Conservation (phyloP, 2,329 filamentous ascomycete genomes). For the Aspergillus pseudoglaucus region DNA sequence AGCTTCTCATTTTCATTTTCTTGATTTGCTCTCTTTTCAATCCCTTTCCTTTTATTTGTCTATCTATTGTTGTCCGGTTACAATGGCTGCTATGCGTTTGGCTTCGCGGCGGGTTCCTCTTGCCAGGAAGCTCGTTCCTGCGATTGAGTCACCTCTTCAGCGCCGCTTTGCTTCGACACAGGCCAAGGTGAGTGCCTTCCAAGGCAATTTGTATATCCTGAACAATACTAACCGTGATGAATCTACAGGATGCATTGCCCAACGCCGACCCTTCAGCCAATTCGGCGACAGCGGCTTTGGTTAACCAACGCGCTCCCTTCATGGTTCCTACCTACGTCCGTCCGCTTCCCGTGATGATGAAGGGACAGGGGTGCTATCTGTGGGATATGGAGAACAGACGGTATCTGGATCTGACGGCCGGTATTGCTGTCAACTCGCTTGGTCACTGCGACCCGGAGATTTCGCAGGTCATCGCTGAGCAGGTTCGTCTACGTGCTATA, state of each 20-base stretch:
- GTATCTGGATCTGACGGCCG: conserved; percentile 91
- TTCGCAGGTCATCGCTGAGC: conserved; percentile 65
- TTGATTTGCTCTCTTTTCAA: background rate
- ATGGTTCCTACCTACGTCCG: conserved; percentile 96
- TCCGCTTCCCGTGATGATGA: conserved; percentile 81
- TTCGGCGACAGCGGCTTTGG: conserved; percentile 67
- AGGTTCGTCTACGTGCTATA: conserved; percentile 45
- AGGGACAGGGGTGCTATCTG: conserved; percentile 77
- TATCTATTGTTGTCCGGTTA: background rate
- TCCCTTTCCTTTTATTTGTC: background rate
- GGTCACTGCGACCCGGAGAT: conserved; percentile 85
- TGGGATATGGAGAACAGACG: conserved; percentile 84
- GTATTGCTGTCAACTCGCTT: conserved; percentile 89
- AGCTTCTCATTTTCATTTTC: background rate
- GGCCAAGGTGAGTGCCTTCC: conserved; percentile 13
- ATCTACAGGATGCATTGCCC: conserved; percentile 48
- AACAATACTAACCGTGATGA: conserved; percentile 1
- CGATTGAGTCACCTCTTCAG: conserved; percentile 27
- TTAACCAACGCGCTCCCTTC: conserved; percentile 70
- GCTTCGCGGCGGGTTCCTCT: conserved; percentile 30
- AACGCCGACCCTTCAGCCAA: conserved; percentile 68
- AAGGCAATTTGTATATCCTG: background rate
- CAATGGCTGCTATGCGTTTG: conserved; percentile 29
- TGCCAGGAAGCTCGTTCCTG: conserved; percentile 22
- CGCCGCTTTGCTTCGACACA: conserved; percentile 28